Evolutionary conservation across 768 basidiomycete species (phyloP).

Genomic region (Mycena rosella): DNA sequence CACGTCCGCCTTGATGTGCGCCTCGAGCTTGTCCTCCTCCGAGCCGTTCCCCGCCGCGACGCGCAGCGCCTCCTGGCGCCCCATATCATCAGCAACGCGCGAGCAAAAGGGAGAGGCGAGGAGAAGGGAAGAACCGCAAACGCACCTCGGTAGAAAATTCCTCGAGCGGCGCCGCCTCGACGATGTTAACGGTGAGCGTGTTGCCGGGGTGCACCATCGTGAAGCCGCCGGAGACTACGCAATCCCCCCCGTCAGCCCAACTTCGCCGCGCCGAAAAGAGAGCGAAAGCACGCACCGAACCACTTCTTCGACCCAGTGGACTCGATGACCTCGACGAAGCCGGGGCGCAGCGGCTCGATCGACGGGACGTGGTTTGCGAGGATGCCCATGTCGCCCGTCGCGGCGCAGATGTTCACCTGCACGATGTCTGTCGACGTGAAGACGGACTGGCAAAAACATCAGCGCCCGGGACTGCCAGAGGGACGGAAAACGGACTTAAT

Average conservation of each 20-base stretch:
- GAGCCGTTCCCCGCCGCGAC: conserved; percentile 86
- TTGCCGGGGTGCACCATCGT: conserved; percentile 99
- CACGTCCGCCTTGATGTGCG: conserved; percentile 94
- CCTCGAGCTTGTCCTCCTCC: conserved; percentile 94
- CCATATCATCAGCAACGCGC: too few relatives aligned
- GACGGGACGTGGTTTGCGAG: conserved; percentile 99
- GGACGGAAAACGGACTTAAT: conserved; percentile 75
- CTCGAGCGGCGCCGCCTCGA: conserved; percentile 95
- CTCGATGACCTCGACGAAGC: conserved; percentile 95
- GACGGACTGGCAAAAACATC: conserved; percentile 70
- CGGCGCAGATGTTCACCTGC: conserved; percentile 95
- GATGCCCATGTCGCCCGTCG: conserved; percentile 99
- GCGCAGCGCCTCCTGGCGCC: conserved; percentile 89
- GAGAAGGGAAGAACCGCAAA: conserved; percentile 27
- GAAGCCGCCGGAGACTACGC: conserved; percentile 92
- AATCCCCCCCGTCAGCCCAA: conserved; percentile 2
- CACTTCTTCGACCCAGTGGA: conserved; percentile 89
- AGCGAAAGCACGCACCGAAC: conserved; percentile 79
- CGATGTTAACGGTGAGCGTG: conserved; percentile 91
- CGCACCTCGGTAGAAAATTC: conserved; percentile 91
- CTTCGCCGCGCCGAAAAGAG: not conserved
- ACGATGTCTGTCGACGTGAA: conserved; percentile 92
- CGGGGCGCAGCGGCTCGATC: conserved; percentile 95
- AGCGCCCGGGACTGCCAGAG: not conserved
- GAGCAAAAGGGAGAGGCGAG: too few relatives aligned